phyloP scores from a whole-genome alignment of 495 filamentous ascomycete species.

The Talaromyces adpressus region DNA sequence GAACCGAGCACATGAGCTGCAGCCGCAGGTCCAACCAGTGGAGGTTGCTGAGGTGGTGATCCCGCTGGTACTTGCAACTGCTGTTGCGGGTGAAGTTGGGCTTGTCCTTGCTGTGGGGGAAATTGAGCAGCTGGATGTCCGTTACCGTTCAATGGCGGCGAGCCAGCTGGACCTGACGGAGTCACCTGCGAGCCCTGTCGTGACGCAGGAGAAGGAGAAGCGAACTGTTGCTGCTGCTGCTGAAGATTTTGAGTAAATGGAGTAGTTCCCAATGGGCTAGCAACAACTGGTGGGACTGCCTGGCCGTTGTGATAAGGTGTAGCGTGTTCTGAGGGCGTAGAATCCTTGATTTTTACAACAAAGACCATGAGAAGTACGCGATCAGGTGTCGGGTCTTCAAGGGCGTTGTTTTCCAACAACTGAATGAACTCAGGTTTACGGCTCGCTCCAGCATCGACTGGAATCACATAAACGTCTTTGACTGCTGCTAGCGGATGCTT shows the following conservation, averaged over 20 bases:
- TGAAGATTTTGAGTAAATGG: constrained; percentile 30
- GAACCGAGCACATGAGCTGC: constrained; percentile 53
- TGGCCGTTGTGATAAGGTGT: constrained; percentile 36
- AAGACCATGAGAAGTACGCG: constrained; percentile 71
- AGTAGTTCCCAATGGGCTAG: constrained; percentile 38
- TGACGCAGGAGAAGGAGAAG: constrained; percentile 22
- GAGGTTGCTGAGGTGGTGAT: constrained; percentile 18
- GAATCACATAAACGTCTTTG: constrained; percentile 72
- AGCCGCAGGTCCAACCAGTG: constrained; percentile 36
- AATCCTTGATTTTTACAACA: constrained; percentile 52
- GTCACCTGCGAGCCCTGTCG: constrained; percentile 17
- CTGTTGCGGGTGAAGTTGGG: constrained; percentile 19
- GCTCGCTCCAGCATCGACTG: constrained; percentile 53
- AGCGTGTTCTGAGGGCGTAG: constrained; percentile 35
- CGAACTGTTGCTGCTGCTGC: constrained; percentile 13
- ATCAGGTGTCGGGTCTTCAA: constrained; percentile 58
- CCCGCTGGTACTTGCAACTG: constrained; percentile 9
- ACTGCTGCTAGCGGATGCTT: constrained; percentile 61
- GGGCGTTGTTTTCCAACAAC: constrained; percentile 64
- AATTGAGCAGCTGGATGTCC: neutral
- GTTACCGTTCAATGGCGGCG: neutral
- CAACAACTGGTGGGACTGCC: constrained; percentile 19
- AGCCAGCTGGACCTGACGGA: constrained; percentile 11
- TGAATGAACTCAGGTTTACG: constrained; percentile 66
- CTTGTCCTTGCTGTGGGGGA: constrained; percentile 27